A percentile compares a stretch with the other conserved stretches of the same genome.
Evolutionary conservation across 441 rosid species (phyloP).

Genomic region (Macaranga tanarius): DNA sequence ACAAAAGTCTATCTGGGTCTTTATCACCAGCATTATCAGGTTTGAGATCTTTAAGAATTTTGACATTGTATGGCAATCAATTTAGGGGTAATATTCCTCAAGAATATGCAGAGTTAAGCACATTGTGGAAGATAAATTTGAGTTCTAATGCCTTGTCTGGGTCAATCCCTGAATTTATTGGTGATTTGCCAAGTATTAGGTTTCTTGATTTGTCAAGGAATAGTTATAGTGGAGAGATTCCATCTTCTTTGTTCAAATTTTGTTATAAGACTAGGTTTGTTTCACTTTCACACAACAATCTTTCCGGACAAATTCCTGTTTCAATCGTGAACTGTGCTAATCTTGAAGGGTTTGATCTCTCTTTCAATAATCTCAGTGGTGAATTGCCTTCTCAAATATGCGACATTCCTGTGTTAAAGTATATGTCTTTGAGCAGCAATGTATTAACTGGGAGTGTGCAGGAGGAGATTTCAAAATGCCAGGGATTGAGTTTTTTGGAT

Average conservation of each 20-base stretch:
- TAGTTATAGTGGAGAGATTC: conserved; percentile 61
- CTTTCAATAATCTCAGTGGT: conserved; percentile 70
- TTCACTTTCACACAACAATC: conserved; percentile 64
- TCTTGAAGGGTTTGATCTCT: conserved; percentile 82
- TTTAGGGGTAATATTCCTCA: conserved; percentile 75
- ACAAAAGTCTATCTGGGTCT: conserved; percentile 66
- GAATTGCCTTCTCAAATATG: conserved; percentile 64
- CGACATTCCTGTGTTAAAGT: conserved; percentile 53
- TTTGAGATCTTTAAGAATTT: conserved; percentile 62
- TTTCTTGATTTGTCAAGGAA: conserved; percentile 90
- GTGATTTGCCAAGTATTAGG: conserved; percentile 72
- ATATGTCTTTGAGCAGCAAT: conserved; percentile 64
- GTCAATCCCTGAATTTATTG: conserved; percentile 79
- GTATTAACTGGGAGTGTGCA: conserved; percentile 57
- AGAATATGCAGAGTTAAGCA: conserved; percentile 59
- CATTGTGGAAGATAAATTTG: conserved; percentile 88
- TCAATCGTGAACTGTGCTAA: conserved; percentile 59
- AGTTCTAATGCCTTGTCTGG: conserved; percentile 90
- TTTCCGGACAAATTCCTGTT: conserved; percentile 70
- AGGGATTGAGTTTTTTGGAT: conserved; percentile 58
- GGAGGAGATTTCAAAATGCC: conserved; percentile 54
- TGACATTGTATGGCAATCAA: conserved; percentile 83
- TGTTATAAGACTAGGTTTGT: conserved; percentile 79
- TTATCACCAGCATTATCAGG: conserved; percentile 70
- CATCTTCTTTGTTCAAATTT: conserved; percentile 56